Conservation (phyloP, 495 filamentous ascomycete genomes). For the Xylaria cubensis region DNA sequence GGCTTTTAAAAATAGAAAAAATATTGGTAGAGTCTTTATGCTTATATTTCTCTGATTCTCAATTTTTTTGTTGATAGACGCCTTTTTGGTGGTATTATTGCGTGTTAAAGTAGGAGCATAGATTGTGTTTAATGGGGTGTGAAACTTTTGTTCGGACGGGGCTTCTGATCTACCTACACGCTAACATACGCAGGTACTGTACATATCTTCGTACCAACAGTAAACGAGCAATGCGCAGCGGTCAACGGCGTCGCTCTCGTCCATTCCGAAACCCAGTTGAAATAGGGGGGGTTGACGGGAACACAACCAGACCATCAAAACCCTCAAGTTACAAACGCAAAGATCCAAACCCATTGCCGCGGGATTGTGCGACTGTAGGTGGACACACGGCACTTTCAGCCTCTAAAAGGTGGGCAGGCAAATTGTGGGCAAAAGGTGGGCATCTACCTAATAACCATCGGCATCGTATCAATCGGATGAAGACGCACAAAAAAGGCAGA, state of each 20-base stretch:
- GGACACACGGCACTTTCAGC: slow-evolving; percentile 41
- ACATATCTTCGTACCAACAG: not conserved
- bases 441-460: slow-evolving; percentile 33
- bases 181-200: not conserved
- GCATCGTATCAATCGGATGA: slow-evolving; percentile 36
- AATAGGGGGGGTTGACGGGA: not conserved
- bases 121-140: no score
- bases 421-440: slow-evolving; percentile 28
- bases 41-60: no score
- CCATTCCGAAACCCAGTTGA: not conserved
- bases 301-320: not conserved
- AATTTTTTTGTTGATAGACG: no score
- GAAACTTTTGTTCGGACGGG: no score
- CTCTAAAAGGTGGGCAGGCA: slow-evolving; percentile 39
- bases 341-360: slow-evolving; percentile 29
- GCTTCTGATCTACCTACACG: no score
- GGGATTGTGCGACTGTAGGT: slow-evolving; percentile 42
- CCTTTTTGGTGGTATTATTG: no score
- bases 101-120: no score
- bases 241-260: not conserved
- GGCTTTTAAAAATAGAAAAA: no score
- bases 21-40: no score
- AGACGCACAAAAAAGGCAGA: slow-evolving; percentile 36
- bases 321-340: slow-evolving; percentile 1
- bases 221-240: not conserved